Base-by-base conservation (phyloP, 441 rosid genomes). In the Gossypium davidsonii region DNA sequence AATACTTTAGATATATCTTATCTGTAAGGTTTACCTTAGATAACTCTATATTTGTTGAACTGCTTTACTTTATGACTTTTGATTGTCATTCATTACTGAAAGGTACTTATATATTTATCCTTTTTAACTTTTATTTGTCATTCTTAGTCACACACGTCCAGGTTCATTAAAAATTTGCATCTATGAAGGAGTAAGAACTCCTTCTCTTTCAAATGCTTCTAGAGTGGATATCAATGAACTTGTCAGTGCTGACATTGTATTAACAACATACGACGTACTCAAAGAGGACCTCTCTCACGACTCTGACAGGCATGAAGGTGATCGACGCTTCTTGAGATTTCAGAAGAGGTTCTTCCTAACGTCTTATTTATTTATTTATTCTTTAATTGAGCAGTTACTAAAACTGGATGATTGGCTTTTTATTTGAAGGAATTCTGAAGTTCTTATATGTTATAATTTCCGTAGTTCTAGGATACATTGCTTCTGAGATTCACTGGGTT, bases 281-380 rank as follows among this genome's bases (percentile, higher is more conserved):
- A 94, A 86, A 85, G 98, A 92, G 85, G 99, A 95, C 86, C 80
- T 95, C 64, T 91, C 96, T 11, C 99, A 95, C 72, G 99, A 95
- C 77, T 84, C 80, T 61, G 99, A 95, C 79, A 83, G 98, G 87
- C 98, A 90, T 77, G 93, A 86, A 80, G 98, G 99, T 73, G 97
- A 91, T 82, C 88, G 96, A 39, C 98, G 78, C 74, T 80, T 82
- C 83, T 84, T 95, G 84, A 91, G 99, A 87, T 91, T 86, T 85
- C 92, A 86, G 77, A 95, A 95, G 86, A 95, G 96, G 99, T 94
- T 79, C 60, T 58, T 76, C 84, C 71, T 52, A 79, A 77, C 80
- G 77, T 75, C 31, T 78, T 70, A 60, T 77, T 74, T 67, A 2
- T 77, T 57, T 57, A 71, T 70, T 71, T 42, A 44, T 8, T 44